These are phyloP conservation scores for Rhodotorula sp. DNA, from an alignment of 1,284 basidiomycete species.

Conservation along the genomic window DNA sequence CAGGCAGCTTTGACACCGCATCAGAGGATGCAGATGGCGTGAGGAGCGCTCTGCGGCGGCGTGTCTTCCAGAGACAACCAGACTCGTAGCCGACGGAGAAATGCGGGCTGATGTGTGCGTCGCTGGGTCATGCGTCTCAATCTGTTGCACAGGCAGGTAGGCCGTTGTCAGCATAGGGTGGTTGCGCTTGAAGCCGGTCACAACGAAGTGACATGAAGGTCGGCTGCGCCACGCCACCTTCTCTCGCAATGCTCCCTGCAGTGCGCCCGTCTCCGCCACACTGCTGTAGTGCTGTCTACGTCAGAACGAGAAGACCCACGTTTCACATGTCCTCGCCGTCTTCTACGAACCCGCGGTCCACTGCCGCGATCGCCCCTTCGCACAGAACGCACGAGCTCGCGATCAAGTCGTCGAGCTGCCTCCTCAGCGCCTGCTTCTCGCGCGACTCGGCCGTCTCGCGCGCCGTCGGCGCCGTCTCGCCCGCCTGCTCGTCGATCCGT, in stretches of 20 bases:
- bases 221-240: not conserved
- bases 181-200: not conserved
- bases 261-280: not conserved
- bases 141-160: not conserved
- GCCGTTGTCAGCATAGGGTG: not conserved
- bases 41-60: too few species aligned
- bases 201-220: not conserved
- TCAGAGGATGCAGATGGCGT: not conserved
- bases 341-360: constrained; percentile 63
- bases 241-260: not conserved
- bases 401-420: constrained; percentile 82
- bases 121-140: not conserved
- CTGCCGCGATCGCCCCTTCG: constrained; percentile 68
- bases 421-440: constrained; percentile 61
- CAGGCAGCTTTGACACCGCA: too few species aligned
- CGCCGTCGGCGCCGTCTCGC: constrained; percentile 13
- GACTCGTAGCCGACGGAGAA: not conserved
- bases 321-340: constrained; percentile 51
- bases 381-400: constrained; percentile 86
- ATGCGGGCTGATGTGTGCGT: not conserved
- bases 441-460: constrained; percentile 56
- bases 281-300: not conserved
- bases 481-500: not conserved
- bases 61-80: not conserved
- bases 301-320: not conserved